Evolutionary conservation across 306 rosid species (phyloP), one percentile per base, ranked within the genome.

Genomic region (Herpetospermum pedunculosum): DNA sequence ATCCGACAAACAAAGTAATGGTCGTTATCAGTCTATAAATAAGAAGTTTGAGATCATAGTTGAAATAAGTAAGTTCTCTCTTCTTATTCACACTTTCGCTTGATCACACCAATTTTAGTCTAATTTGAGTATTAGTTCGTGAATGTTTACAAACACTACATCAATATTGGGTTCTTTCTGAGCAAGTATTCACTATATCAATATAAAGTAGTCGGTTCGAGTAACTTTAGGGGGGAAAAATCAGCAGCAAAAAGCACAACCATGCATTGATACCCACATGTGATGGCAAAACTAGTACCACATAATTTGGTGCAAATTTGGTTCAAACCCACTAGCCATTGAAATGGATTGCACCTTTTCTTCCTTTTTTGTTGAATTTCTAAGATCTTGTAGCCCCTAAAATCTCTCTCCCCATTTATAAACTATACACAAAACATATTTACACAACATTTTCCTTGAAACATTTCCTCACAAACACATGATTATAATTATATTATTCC

Each of bases 401-500:
- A 35, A 32, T 7, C 44, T 37, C 44, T 60, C 44, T 32, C 44
- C 43, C 26, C 26, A 30, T 30, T 19, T 19, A 64, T 64, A 37
- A 35, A n/a, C n/a, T n/a, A n/a, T n/a, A 64, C 11, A 37, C 49
- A 41, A 41, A 41, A 37, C 30, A 35, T 14, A 18, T 6, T 30
- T 62, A 7, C 69, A 13, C 25, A 10, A 34, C 26, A 64, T 40
- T 14, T 67, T 23, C 34, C 53, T 11, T 40, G 15, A n/a, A 35
- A 65, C 48, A 21, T 37, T 23, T 23, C 18, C 37, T 68, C 53
- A 68, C 35, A 68, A 34, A 0, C 35, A 68, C 41, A 41, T 68
- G 53, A 41, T 41, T 40, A 68, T 68, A 40, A 68, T 68, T 40
- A 68, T 68, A 68, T 43, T 68, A 68, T 43, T 26, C 74, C 74